A percentile compares a stretch with the other conserved stretches of the same genome.
phyloP scores from a whole-genome alignment of 2,329 filamentous ascomycete genomes.

The Clonostachys chloroleuca region DNA sequence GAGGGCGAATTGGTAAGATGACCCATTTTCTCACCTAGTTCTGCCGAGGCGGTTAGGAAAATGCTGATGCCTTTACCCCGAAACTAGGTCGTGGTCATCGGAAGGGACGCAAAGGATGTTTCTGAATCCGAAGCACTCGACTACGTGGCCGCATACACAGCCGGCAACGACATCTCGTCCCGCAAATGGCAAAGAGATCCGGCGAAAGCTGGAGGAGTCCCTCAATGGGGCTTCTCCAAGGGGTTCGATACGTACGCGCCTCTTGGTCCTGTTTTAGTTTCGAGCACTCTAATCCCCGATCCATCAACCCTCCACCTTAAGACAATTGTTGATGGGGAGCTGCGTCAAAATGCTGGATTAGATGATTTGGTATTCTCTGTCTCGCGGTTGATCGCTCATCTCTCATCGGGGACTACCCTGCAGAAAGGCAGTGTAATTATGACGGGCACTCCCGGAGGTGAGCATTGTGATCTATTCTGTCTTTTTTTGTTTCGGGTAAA shows the following conservation, averaged over 20 bases:
- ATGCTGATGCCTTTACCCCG: no score
- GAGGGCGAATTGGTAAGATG: slow-evolving; percentile 37
- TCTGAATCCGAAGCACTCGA: slow-evolving; percentile 12
- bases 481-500: no score
- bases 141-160: slow-evolving; percentile 49
- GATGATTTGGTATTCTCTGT: slow-evolving; percentile 40
- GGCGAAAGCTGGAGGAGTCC: slow-evolving; percentile 40
- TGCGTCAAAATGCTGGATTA: slow-evolving; percentile 34
- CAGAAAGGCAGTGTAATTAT: slow-evolving; percentile 36
- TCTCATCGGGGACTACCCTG: slow-evolving; percentile 35
- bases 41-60: slow-evolving; percentile 13
- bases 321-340: slow-evolving; percentile 41
- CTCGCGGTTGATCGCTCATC: slow-evolving; percentile 24
- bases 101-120: slow-evolving; percentile 29
- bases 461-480: slow-evolving; percentile 1
- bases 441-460: slow-evolving; percentile 38
- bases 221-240: slow-evolving; percentile 54
- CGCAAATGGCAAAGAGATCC: slow-evolving; percentile 48
- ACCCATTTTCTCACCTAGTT: slow-evolving; percentile 4
- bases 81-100: slow-evolving; percentile 32
- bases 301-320: slow-evolving; percentile 33
- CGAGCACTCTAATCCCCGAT: slow-evolving; percentile 31
- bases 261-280: slow-evolving; percentile 42
- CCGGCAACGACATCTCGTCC: slow-evolving; percentile 49
- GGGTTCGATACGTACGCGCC: slow-evolving; percentile 53